phyloP scores from a whole-genome alignment of 345 rosid genomes.

The Raphanus sativus region DNA sequence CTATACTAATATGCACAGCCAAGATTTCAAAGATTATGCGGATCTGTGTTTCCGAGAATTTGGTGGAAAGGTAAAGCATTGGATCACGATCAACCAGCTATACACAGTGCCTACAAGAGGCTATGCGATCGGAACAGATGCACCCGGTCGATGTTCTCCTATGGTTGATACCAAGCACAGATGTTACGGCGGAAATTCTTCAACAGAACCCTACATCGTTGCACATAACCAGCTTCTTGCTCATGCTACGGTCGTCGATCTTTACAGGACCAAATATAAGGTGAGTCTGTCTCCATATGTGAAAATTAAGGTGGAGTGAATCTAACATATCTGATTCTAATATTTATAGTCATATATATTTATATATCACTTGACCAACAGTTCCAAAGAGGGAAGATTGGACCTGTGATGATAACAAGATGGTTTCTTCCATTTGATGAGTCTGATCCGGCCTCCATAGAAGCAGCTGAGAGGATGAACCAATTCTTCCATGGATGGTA shows the following conservation, averaged over 20 bases:
- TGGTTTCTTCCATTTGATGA: neutral
- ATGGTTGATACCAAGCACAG: neutral
- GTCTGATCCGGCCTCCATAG: neutral
- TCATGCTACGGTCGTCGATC: neutral
- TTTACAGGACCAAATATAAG: neutral
- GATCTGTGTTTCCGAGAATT: neutral
- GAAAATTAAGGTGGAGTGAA: neutral
- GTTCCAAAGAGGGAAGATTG: neutral
- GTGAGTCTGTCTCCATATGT: neutral
- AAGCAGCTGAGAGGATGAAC: neutral
- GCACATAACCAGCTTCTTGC: slow-evolving; percentile 6
- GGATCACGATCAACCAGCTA: neutral
- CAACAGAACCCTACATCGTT: neutral
- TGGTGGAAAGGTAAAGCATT: neutral
- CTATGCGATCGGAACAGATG: neutral
- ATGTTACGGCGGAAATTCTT: neutral
- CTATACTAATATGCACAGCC: neutral
- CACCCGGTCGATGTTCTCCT: neutral
- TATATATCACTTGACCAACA: neutral
- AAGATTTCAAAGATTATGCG: neutral
- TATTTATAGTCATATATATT: neutral
- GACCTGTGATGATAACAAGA: neutral
- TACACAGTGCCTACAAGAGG: neutral
- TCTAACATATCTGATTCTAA: neutral
- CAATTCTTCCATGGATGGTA: neutral